Conservation (phyloP, 306 rosid species). For the Lupinus albus region DNA sequence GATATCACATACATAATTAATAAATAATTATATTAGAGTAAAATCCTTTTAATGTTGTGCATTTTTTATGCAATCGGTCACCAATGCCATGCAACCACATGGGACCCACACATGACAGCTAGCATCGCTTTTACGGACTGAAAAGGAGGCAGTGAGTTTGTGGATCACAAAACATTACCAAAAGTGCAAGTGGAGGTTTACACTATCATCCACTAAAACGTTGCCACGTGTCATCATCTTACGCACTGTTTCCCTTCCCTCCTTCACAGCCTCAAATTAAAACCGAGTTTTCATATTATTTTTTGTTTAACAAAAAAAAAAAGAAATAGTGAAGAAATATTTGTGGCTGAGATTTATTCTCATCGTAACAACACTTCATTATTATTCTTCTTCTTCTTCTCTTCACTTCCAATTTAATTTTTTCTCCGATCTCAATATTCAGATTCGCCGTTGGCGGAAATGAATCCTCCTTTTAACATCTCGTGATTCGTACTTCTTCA, state of each 20-base stretch:
- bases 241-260: constrained; percentile 24
- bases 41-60: too few species aligned
- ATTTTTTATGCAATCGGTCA: constrained; percentile 37
- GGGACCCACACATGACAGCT: constrained; percentile 54
- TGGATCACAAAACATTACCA: constrained; percentile 55
- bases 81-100: constrained; percentile 33
- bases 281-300: not conserved
- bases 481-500: constrained; percentile 36
- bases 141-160: constrained; percentile 47
- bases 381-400: not conserved
- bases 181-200: constrained; percentile 53
- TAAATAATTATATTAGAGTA: too few species aligned
- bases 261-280: constrained; percentile 64
- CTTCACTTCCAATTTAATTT: not conserved
- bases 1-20: too few species aligned
- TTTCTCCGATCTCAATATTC: constrained; percentile 33
- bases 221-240: constrained; percentile 53
- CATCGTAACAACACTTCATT: not conserved
- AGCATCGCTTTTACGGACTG: constrained; percentile 61
- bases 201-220: constrained; percentile 44
- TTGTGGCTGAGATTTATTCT: constrained; percentile 84
- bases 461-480: constrained; percentile 42
- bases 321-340: constrained; percentile 41
- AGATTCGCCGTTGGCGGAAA: constrained; percentile 43
- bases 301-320: not conserved